Evolutionary conservation across 2,329 filamentous ascomycete genomes (phyloP).

Genomic region (Colletotrichum limetticola): DNA sequence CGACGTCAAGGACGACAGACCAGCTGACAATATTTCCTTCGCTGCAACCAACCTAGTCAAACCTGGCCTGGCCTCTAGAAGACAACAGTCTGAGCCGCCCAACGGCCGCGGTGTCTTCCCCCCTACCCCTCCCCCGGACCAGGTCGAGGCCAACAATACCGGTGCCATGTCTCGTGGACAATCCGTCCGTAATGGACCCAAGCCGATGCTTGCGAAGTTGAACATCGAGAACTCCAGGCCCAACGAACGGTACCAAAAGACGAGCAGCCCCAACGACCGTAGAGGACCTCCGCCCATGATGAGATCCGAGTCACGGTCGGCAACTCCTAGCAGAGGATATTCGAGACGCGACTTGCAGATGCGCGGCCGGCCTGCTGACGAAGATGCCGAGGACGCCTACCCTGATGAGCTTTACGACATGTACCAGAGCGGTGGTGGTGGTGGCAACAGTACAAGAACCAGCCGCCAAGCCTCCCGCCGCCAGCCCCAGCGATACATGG

Average conservation of each 20-base stretch:
- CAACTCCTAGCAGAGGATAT: constrained; percentile 50
- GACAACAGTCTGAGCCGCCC: constrained; percentile 88
- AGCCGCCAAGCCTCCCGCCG: constrained; percentile 51
- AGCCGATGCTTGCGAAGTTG: constrained; percentile 70
- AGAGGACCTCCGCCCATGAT: constrained; percentile 41
- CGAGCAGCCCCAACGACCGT: constrained; percentile 52
- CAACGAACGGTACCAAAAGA: constrained; percentile 66
- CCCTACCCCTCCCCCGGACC: constrained; percentile 97
- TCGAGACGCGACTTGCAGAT: constrained; percentile 37
- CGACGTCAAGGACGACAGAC: constrained; percentile 79
- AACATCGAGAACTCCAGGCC: constrained; percentile 66
- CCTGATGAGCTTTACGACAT: constrained; percentile 77
- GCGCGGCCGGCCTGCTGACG: constrained; percentile 40
- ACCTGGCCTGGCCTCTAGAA: constrained; percentile 80
- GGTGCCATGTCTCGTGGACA: constrained; percentile 61
- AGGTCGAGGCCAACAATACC: constrained; percentile 66
- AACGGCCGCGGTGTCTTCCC: constrained; percentile 84
- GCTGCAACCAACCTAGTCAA: constrained; percentile 95
- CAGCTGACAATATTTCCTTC: constrained; percentile 86
- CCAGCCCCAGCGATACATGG: constrained; percentile 72
- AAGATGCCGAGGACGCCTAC: constrained; percentile 71
- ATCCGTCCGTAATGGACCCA: constrained; percentile 71
- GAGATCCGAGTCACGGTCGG: constrained; percentile 55
- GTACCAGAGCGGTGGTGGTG: constrained; percentile 57
- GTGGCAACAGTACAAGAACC: constrained; percentile 50